phyloP scores from a whole-genome alignment of 768 basidiomycete species.

The Suillus cothurnatus region DNA sequence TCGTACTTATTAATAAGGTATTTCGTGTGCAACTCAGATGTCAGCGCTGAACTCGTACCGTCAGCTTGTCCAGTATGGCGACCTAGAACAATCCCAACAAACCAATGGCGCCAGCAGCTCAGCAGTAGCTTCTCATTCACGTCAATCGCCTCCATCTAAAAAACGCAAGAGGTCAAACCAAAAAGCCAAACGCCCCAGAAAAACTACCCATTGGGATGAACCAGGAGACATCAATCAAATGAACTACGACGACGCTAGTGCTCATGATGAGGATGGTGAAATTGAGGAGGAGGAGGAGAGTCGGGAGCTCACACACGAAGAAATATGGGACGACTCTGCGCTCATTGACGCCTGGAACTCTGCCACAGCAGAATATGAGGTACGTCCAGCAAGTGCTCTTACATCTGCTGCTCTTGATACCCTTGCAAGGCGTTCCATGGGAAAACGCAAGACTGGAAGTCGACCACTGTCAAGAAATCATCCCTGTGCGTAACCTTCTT shows the following conservation, averaged over 20 bases:
- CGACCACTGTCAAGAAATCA: constrained; percentile 61
- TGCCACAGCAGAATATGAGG: constrained; percentile 80
- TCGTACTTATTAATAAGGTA: too few species aligned
- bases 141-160: constrained; percentile 46
- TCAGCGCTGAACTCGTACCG: constrained; percentile 18
- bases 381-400: constrained; percentile 24
- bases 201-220: constrained; percentile 49
- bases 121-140: background rate
- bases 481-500: constrained; percentile 55
- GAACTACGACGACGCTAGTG: constrained; percentile 29
- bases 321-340: constrained; percentile 87
- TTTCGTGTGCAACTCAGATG: too few species aligned
- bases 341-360: constrained; percentile 85
- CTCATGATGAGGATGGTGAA: constrained; percentile 31
- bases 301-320: constrained; percentile 65
- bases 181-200: constrained; percentile 22
- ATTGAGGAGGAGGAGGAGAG: constrained; percentile 53
- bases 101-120: constrained; percentile 10
- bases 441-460: constrained; percentile 68
- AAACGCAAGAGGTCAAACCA: constrained; percentile 45
- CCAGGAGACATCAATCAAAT: constrained; percentile 32
- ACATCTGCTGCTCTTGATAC: constrained; percentile 1
- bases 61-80: constrained; percentile 32
- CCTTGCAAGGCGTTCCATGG: constrained; percentile 61
- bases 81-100: constrained; percentile 11